These are phyloP conservation scores for Lyophyllum semitale DNA, from an alignment of 768 basidiomycete species.

Conservation along the genomic window DNA sequence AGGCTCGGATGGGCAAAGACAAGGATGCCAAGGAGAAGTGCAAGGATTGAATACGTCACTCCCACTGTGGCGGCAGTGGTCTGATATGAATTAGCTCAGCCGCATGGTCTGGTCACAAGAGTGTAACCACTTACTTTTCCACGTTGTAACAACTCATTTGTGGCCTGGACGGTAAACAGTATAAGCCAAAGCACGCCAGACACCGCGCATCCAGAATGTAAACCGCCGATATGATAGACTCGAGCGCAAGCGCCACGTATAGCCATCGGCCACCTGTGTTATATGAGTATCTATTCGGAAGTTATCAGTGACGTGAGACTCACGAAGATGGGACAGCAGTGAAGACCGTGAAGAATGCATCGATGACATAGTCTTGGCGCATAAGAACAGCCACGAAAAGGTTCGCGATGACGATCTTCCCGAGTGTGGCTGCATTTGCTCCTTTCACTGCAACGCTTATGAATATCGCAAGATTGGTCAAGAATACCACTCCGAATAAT, in stretches of 20 bases:
- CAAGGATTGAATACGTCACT: conserved; percentile 52
- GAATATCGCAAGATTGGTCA: conserved; percentile 54
- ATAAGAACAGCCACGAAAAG: conserved; percentile 48
- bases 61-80: conserved; percentile 48
- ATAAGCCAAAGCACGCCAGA: conserved; percentile 57
- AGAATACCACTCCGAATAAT: conserved; percentile 58
- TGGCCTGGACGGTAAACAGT: conserved; percentile 50
- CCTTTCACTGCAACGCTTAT: conserved; percentile 38
- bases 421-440: conserved; percentile 36
- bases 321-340: conserved; percentile 43
- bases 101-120: not conserved
- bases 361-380: conserved; percentile 60
- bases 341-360: conserved; percentile 54
- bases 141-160: conserved; percentile 43
- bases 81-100: conserved; percentile 11
- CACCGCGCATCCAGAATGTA: conserved; percentile 57
- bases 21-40: conserved; percentile 49
- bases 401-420: conserved; percentile 45
- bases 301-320: not conserved
- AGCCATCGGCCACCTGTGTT: conserved; percentile 52
- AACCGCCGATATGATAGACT: conserved; percentile 61
- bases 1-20: conserved; percentile 52
- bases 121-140: conserved; percentile 31
- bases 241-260: conserved; percentile 56
- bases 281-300: not conserved